These are phyloP conservation scores for Yamadazyma tumulicola DNA, from an alignment of 805 yeast species.

Conservation along the genomic window DNA sequence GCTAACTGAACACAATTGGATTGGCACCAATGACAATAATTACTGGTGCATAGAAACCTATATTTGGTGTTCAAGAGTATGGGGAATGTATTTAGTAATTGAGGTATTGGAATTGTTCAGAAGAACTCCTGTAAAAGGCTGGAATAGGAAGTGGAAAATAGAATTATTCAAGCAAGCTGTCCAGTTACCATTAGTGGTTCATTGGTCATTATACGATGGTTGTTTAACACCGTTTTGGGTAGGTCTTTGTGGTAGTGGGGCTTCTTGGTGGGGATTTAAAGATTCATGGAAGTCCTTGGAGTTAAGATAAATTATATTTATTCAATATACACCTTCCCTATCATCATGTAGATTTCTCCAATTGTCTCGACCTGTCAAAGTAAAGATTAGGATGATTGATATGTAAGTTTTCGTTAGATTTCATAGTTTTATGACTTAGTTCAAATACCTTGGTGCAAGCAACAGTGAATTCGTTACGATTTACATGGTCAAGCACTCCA, in stretches of 20 bases:
- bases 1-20: conserved; percentile 45
- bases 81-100: conserved; percentile 39
- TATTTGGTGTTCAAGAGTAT: conserved; percentile 42
- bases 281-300: conserved; percentile 35
- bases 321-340: neutral
- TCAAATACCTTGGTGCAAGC: conserved; percentile 93
- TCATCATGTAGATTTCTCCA: conserved; percentile 30
- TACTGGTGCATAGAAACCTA: conserved; percentile 43
- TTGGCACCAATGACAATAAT: conserved; percentile 36
- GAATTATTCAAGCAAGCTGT: conserved; percentile 33
- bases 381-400: conserved; percentile 87
- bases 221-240: conserved; percentile 47
- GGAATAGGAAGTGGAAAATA: conserved; percentile 36
- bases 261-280: conserved; percentile 41
- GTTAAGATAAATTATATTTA: conserved; percentile 13
- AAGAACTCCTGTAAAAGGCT: conserved; percentile 34
- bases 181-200: conserved; percentile 41
- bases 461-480: conserved; percentile 67
- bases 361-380: conserved; percentile 69
- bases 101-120: conserved; percentile 40
- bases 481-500: conserved; percentile 64
- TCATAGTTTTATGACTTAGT: conserved; percentile 49
- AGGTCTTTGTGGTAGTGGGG: conserved; percentile 43
- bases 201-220: conserved; percentile 44
- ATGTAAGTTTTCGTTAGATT: conserved; percentile 49